These are phyloP conservation scores for Basidioascus undulatus DNA, from an alignment of 768 basidiomycete species.

Conservation along the genomic window DNA sequence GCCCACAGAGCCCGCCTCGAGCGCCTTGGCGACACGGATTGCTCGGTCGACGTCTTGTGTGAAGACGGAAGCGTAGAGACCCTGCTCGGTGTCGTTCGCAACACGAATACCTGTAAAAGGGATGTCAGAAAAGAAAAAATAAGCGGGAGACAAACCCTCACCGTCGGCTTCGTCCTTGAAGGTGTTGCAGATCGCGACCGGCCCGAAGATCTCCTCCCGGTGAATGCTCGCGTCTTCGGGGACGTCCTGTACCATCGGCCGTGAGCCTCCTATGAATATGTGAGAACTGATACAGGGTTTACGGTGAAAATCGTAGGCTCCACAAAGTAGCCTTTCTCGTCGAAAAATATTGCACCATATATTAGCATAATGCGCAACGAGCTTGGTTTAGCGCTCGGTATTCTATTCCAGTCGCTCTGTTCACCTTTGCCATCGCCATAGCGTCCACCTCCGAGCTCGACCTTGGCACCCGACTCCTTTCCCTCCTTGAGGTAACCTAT, in stretches of 20 bases:
- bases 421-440: too few relatives aligned
- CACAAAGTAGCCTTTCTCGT: neutral
- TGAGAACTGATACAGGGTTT: too few relatives aligned
- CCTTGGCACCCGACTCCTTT: constrained; percentile 3
- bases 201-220: constrained; percentile 5
- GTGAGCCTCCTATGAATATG: too few relatives aligned
- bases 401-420: too few relatives aligned
- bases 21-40: neutral
- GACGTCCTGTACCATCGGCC: too few relatives aligned
- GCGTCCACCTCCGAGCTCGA: neutral
- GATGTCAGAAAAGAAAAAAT: too few relatives aligned
- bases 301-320: too few relatives aligned
- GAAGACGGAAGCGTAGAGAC: constrained; percentile 1
- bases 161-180: constrained; percentile 1
- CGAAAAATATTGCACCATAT: too few relatives aligned
- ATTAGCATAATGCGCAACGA: too few relatives aligned
- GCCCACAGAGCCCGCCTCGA: constrained; percentile 1
- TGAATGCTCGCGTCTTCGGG: neutral
- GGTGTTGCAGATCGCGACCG: neutral
- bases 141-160: too few relatives aligned
- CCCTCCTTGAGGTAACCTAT: neutral
- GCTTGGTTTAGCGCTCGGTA: too few relatives aligned
- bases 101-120: too few relatives aligned
- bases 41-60: constrained; percentile 4
- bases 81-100: constrained; percentile 2